Evolutionary conservation across 106 monocot species (phyloP), one percentile per base, ranked within the genome.

Genomic region (Dioscorea dumetorum): DNA sequence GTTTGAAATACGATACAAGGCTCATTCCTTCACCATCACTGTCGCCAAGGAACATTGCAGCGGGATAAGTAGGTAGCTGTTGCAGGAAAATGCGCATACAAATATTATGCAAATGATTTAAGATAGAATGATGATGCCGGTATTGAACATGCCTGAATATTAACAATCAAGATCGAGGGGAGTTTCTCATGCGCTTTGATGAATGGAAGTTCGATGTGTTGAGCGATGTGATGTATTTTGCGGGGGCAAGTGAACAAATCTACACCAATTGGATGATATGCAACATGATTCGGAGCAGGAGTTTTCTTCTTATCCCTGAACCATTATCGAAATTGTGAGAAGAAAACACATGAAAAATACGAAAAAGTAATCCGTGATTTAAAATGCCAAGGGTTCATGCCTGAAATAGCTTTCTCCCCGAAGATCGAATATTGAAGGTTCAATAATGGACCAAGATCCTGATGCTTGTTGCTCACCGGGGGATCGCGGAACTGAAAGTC

Each of bases 31-130:
- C 90, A 13, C 90, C 94, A 70, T 94, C 90, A 67, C 85, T 83
- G 49, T 87, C 90, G 54, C 94, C 94, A 41, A 87, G 81, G 77
- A 90, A 90, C 82, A 94, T 83, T 18, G 94, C 80, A 24, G 87
- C 80, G 60, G 94, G 94, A 75, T 94, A 94, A 54, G 90, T 87
- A 58, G 94, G 94, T 54, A 94, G 59, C 94, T 94, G 87, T 60
- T 54, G 54, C 18, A 54, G 13, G 18, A 54, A 16, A 13, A 54
- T 18, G 54, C 3, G 15, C 18, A 54, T 16, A 54, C 54, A 54
- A 54, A 18, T 19, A 54, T 18, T 54, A 54, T 24, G 17, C 16
- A 41, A 41, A 8, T 41, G 41, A 41, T 6, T 41, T 3, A 41
- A 3, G 41, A 41, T 10, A 41, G 41, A 6, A 6, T 41, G 6